These are phyloP conservation scores for button mushroom (Agaricus bisporus) DNA, from an alignment of 768 basidiomycete genomes.

Conservation along the genomic window DNA sequence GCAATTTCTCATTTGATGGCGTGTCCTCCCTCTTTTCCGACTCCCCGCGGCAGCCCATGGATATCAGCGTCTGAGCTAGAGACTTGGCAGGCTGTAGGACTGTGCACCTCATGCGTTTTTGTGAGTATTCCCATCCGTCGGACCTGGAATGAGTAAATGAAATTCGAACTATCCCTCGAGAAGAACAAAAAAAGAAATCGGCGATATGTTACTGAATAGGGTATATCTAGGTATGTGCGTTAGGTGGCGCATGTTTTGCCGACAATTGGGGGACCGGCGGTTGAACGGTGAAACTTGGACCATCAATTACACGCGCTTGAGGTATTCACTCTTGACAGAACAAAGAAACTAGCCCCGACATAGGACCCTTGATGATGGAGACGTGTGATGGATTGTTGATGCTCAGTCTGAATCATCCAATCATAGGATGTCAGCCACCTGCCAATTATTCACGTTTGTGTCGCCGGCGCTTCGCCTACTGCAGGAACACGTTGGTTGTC, in stretches of 20 bases:
- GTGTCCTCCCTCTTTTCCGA: not conserved
- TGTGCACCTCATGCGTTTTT: not conserved
- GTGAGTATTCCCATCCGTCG: not conserved
- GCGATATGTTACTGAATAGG: constrained; percentile 6
- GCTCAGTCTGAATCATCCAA: not conserved
- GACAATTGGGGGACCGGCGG: not conserved
- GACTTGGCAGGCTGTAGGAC: not conserved
- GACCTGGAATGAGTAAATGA: not conserved
- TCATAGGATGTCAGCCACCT: not conserved
- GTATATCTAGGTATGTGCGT: not conserved
- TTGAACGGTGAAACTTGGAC: constrained; percentile 5
- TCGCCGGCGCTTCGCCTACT: not conserved
- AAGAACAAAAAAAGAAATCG: not conserved
- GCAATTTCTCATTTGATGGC: too few species aligned
- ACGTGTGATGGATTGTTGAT: not conserved
- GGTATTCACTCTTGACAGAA: not conserved
- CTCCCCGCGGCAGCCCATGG: not conserved
- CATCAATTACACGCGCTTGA: not conserved
- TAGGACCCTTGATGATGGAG: not conserved
- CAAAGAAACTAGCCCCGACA: constrained; percentile 8
- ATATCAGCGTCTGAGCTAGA: not conserved
- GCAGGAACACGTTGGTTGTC: not conserved
- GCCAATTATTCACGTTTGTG: not conserved
- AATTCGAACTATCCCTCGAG: constrained; percentile 3
- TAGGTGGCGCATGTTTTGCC: not conserved